Conservation (phyloP, 1,284 basidiomycete species). For the Trichosporon sp. region DNA sequence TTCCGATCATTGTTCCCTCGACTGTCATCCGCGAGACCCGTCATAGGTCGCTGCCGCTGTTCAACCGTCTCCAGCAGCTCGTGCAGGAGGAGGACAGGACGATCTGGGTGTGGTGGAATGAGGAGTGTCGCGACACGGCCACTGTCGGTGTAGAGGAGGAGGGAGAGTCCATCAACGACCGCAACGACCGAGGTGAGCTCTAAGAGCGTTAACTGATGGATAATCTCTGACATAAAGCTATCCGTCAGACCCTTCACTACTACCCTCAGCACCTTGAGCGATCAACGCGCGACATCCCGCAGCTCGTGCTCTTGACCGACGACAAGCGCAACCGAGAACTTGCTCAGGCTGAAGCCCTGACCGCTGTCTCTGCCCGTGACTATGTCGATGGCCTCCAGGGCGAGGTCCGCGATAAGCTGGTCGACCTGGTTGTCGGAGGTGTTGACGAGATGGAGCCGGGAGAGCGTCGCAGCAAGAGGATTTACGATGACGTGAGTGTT, state of each 20-base stretch:
- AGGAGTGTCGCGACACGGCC: constrained; percentile 62
- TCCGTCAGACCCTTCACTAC: constrained; percentile 77
- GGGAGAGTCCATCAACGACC: constrained; percentile 64
- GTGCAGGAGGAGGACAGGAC: constrained; percentile 70
- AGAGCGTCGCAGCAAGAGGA: constrained; percentile 51
- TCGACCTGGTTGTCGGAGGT: constrained; percentile 71
- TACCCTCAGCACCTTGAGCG: constrained; percentile 68
- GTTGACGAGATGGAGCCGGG: constrained; percentile 52
- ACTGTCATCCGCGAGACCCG: constrained; percentile 95
- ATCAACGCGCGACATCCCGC: constrained; percentile 55
- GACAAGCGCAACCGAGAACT: constrained; percentile 78
- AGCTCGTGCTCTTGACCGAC: constrained; percentile 77
- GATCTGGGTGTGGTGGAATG: constrained; percentile 84
- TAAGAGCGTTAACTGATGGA: not conserved
- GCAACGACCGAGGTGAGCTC: constrained; percentile 75
- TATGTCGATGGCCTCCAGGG: constrained; percentile 72
- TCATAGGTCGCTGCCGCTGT: constrained; percentile 86
- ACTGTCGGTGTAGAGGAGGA: constrained; percentile 21
- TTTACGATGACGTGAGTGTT: constrained; percentile 67
- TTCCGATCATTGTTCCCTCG: constrained; percentile 83
- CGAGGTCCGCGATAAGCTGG: constrained; percentile 53
- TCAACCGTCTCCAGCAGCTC: constrained; percentile 80
- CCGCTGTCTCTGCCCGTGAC: constrained; percentile 60
- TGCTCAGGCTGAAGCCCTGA: constrained; percentile 65
- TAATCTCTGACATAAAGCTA: constrained; percentile 54